Percentiles rank a stretch among this genome's conserved stretches.
phyloP scores from a whole-genome alignment of 2,329 filamentous ascomycete genomes.

The Paraphaeosphaeria sporulosa region DNA sequence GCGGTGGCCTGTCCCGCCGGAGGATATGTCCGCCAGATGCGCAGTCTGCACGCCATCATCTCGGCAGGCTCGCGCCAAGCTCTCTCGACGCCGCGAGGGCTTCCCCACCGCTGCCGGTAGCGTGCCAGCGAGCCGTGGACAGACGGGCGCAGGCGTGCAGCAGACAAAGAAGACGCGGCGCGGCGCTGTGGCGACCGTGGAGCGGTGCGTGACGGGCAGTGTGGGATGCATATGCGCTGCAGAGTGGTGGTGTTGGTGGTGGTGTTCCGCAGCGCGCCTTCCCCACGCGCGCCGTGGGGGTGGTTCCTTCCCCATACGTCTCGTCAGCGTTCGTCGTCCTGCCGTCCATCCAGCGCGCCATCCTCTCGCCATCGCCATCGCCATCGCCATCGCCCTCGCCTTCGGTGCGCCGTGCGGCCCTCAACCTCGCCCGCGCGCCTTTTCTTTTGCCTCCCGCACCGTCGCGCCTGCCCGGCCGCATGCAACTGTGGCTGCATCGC shows the following conservation, averaged over 20 bases:
- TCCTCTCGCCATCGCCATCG: too few species aligned
- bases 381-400: background rate
- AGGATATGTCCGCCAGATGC: background rate
- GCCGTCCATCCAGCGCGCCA: too few species aligned
- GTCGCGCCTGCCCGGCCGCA: slow-evolving; percentile 1
- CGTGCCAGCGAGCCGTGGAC: background rate
- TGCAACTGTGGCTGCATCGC: slow-evolving; percentile 5
- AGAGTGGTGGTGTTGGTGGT: background rate
- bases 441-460: too few species aligned
- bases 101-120: background rate
- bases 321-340: background rate
- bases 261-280: background rate
- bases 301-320: slow-evolving; percentile 6
- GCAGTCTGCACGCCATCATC: slow-evolving; percentile 1
- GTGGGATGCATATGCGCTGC: background rate
- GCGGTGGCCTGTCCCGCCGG: background rate
- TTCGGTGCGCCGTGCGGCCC: too few species aligned
- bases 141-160: background rate
- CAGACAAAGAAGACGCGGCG: background rate
- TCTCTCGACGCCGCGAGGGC: too few species aligned
- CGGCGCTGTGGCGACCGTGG: background rate
- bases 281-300: slow-evolving; percentile 4
- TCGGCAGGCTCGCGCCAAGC: background rate
- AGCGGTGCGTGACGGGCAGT: background rate
- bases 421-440: too few species aligned